These are phyloP conservation scores for Fusarium guadeloupense DNA, from an alignment of 2,329 filamentous ascomycete genomes.

Conservation along the genomic window DNA sequence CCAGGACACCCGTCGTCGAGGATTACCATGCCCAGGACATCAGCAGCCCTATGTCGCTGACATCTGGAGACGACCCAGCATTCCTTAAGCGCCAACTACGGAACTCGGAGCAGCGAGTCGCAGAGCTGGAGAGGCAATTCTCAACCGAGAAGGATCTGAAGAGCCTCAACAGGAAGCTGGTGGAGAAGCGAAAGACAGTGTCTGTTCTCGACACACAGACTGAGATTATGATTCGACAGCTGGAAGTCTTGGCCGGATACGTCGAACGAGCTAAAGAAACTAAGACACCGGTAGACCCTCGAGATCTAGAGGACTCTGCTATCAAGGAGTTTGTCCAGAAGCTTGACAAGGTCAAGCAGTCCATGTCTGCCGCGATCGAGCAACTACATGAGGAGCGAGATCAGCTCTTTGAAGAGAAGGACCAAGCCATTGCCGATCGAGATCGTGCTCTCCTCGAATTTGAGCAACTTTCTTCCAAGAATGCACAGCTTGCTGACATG, in stretches of 20 bases:
- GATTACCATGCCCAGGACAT: slow-evolving; percentile 68
- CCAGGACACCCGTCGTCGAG: slow-evolving; percentile 71
- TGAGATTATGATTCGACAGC: slow-evolving; percentile 92
- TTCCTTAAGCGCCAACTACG: slow-evolving; percentile 79
- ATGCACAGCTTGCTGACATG: slow-evolving; percentile 90
- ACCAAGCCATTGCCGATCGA: slow-evolving; percentile 82
- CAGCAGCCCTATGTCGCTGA: slow-evolving; percentile 74
- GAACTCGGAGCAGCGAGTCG: slow-evolving; percentile 83
- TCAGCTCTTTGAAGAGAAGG: slow-evolving; percentile 84
- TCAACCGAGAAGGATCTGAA: slow-evolving; percentile 71
- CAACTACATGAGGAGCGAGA: slow-evolving; percentile 76
- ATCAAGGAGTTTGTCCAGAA: slow-evolving; percentile 91
- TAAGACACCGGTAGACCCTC: slow-evolving; percentile 80
- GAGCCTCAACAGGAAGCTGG: slow-evolving; percentile 84
- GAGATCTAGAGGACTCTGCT: slow-evolving; percentile 85
- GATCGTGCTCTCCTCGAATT: slow-evolving; percentile 96
- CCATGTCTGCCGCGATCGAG: slow-evolving; percentile 67
- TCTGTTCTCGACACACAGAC: slow-evolving; percentile 93
- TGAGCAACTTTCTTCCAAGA: slow-evolving; percentile 92
- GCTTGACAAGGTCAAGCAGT: slow-evolving; percentile 68
- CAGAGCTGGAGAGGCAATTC: slow-evolving; percentile 86
- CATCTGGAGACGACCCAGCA: slow-evolving; percentile 71
- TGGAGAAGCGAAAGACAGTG: slow-evolving; percentile 95
- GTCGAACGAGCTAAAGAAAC: slow-evolving; percentile 86
- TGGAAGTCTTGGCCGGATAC: slow-evolving; percentile 89